These are phyloP conservation scores for Coprinopsis strossmayeri DNA, from an alignment of 768 basidiomycete genomes.

Conservation along the genomic window DNA sequence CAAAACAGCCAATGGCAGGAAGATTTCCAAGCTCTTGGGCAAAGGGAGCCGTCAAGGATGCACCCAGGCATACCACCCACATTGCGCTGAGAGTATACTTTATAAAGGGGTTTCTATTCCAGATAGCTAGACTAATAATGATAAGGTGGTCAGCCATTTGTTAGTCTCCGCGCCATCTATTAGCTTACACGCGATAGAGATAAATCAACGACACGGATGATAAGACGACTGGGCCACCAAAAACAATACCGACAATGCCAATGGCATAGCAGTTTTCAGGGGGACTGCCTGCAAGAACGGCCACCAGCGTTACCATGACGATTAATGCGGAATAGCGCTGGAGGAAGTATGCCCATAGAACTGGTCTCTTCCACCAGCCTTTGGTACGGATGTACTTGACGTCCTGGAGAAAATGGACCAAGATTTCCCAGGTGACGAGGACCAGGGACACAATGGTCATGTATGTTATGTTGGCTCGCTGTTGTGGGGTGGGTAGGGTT, in stretches of 20 bases:
- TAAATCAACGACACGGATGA: background rate
- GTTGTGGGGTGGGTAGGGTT: background rate
- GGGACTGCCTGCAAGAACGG: background rate
- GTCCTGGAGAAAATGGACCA: background rate
- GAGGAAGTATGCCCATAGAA: background rate
- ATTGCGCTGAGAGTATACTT: background rate
- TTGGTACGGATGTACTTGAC: background rate
- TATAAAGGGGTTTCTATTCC: background rate
- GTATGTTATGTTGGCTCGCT: background rate
- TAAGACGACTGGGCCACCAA: background rate
- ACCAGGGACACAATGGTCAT: background rate
- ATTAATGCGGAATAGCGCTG: background rate
- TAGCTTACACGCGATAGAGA: background rate
- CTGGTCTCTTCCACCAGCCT: background rate
- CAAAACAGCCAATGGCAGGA: background rate
- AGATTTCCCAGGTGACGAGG: conserved; percentile 1
- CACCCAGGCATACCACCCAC: background rate
- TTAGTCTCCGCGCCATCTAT: background rate
- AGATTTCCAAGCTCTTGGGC: background rate
- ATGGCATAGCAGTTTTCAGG: background rate
- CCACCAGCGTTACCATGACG: background rate
- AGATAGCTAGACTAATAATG: background rate
- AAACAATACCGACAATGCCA: background rate
- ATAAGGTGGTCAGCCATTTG: too few relatives aligned
- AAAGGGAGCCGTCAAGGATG: background rate